Evolutionary conservation across 768 basidiomycete species (phyloP).

Genomic region (Flagelloscypha sp.): DNA sequence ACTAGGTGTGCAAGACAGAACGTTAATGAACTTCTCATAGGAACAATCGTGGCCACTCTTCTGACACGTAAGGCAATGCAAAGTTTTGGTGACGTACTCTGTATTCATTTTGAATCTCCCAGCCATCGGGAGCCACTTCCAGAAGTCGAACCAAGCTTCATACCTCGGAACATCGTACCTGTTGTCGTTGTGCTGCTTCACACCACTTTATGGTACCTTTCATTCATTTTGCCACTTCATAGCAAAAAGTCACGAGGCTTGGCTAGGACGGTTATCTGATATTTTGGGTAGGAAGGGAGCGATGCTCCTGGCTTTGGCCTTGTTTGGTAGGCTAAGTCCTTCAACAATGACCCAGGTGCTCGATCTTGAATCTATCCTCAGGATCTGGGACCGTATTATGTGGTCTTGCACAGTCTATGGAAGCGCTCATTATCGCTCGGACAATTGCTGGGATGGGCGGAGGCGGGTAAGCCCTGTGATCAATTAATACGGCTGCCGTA

Average conservation of each 20-base stretch:
- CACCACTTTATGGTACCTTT: constrained; percentile 49
- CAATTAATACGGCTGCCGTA: constrained; percentile 12
- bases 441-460: constrained; percentile 65
- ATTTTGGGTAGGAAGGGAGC: constrained; percentile 52
- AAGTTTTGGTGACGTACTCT: no score
- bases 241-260: constrained; percentile 6
- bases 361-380: constrained; percentile 18
- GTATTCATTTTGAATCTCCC: no score
- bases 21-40: no score
- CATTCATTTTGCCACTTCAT: no score
- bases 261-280: constrained; percentile 46
- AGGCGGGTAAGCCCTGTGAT: constrained; percentile 39
- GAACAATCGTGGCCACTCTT: constrained; percentile 56
- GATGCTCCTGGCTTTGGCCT: constrained; percentile 45
- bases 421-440: constrained; percentile 46
- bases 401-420: constrained; percentile 58
- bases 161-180: constrained; percentile 63
- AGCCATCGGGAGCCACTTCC: constrained; percentile 54
- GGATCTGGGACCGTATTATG: constrained; percentile 54
- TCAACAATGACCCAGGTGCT: no score
- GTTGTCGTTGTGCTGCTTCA: constrained; percentile 58
- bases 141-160: constrained; percentile 45
- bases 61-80: no score
- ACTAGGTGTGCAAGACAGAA: no score
- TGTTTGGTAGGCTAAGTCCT: constrained; percentile 55